Base-by-base conservation (phyloP, 257 asterid genomes). In the Prunella vulgaris region DNA sequence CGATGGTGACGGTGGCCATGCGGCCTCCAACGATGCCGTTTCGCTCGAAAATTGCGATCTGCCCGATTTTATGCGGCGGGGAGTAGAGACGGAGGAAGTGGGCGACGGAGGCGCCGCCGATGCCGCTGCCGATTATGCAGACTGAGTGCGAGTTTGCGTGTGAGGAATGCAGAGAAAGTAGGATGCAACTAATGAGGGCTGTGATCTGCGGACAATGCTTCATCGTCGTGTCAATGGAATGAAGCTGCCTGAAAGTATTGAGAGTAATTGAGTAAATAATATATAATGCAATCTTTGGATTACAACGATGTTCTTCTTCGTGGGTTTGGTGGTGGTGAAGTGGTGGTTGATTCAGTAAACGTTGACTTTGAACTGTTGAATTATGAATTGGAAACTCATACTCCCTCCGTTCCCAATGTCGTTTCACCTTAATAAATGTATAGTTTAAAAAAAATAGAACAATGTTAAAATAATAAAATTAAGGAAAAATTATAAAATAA, bases 61-160 rank as follows among this genome's bases (percentile, higher is more conserved):
- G 64, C 20, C 80, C 82, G 76, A 83, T 65, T 22, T 71, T 67
- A 15, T 60, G 17, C 22, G 81, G 52, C 59, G 73, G 71, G 68
- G 96, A 71, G 84, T 93, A 91, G 49, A 28, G 81, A 74, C 99
- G 97, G 78, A 94, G 90, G 84, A 90, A 89, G 80, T 91, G 95
- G 21, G 99, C 97, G 40, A 87, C 96, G 59, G 99, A 91, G 72
- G 99, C 83, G 71, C 99, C 99, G 78, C 96, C 92, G 87, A 94
- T 89, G 67, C 99, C 99, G 84, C 88, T 67, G 80, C 99, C 99
- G 79, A 94, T 76, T 74, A 94, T 89, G 86, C 99, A 94, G 73
- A 89, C 93, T 4, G 86, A 59, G 73, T 75, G 83, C 2, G 89
- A 42, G 69, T 64, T 60, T 13, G 82, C 52, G 67, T 7, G 66